Evolutionary conservation across 164 flowering plant genomes (phyloP).

Genomic region (Warburgia ugandensis): DNA sequence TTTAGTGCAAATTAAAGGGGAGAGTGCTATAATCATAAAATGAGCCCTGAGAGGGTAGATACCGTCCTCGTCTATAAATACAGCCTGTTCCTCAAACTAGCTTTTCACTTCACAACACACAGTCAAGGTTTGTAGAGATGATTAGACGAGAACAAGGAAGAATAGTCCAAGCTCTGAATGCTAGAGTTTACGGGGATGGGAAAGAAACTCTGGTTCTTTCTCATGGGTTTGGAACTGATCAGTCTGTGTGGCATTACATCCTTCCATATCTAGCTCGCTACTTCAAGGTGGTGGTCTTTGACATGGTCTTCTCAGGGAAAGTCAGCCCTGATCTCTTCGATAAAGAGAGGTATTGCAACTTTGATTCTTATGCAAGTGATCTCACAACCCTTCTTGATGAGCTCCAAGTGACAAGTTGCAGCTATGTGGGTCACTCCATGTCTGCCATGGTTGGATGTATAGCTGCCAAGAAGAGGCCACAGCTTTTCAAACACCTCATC

Average conservation of each 20-base stretch:
- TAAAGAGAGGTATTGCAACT: constrained; percentile 15
- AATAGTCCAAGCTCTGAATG: constrained; percentile 26
- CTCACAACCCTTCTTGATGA: constrained; percentile 23
- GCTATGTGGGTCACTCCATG: constrained; percentile 39
- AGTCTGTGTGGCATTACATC: constrained; percentile 28
- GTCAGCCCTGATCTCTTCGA: constrained; percentile 21
- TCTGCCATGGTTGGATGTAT: constrained; percentile 39
- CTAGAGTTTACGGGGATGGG: constrained; percentile 24
- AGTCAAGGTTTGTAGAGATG: too few relatives aligned
- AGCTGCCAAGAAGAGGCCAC: constrained; percentile 31
- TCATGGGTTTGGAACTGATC: constrained; percentile 38
- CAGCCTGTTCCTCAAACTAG: too few relatives aligned
- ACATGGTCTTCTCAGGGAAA: constrained; percentile 19
- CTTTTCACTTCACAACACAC: too few relatives aligned
- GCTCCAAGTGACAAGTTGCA: constrained; percentile 15
- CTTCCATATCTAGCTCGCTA: constrained; percentile 26
- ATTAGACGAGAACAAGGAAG: constrained; percentile 15
- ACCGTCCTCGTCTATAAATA: too few relatives aligned
- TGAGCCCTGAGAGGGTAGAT: too few relatives aligned
- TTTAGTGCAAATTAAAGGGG: too few relatives aligned
- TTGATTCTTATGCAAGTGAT: constrained; percentile 21
- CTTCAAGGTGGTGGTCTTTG: constrained; percentile 33
- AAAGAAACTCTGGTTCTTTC: constrained; percentile 24
- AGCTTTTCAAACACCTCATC: constrained; percentile 29
- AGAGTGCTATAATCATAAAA: too few relatives aligned